Evolutionary conservation across 2,329 filamentous ascomycete genomes (phyloP).

Genomic region (Fusarium abutilonis): DNA sequence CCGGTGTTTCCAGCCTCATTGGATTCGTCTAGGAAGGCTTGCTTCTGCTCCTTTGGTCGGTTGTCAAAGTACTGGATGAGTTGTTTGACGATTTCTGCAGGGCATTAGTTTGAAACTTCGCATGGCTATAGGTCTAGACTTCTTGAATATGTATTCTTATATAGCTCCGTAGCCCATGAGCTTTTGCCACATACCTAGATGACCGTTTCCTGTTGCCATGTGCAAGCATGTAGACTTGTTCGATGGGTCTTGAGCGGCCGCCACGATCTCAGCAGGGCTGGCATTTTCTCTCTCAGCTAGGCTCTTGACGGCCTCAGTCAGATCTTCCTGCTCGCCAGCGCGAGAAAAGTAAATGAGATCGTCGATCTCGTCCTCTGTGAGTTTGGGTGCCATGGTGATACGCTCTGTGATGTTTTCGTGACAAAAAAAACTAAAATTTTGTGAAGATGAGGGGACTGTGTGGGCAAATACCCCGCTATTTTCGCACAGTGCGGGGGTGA

Average conservation of each 20-base stretch:
- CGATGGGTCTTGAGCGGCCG: constrained; percentile 75
- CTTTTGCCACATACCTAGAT: constrained; percentile 68
- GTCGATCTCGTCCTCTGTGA: constrained; percentile 84
- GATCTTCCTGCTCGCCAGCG: constrained; percentile 76
- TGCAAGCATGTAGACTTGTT: constrained; percentile 82
- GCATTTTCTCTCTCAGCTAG: constrained; percentile 70
- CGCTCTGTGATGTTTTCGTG: constrained; percentile 24
- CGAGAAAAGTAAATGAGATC: constrained; percentile 91
- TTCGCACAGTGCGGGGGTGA: constrained; percentile 48
- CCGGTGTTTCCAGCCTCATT: constrained; percentile 91
- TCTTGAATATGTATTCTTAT: too few relatives aligned
- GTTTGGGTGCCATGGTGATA: constrained; percentile 58
- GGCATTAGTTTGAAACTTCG: constrained; percentile 4
- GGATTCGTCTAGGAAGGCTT: constrained; percentile 69
- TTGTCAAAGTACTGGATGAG: constrained; percentile 56
- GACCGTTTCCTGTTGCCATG: constrained; percentile 92
- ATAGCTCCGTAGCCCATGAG: fast-evolving
- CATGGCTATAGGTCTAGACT: fast-evolving
- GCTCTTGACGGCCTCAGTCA: constrained; percentile 67
- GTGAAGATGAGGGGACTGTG: constrained; percentile 54
- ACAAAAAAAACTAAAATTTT: constrained; percentile 47
- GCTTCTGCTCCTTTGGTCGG: constrained; percentile 54
- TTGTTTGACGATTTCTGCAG: constrained; percentile 56
- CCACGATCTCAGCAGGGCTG: constrained; percentile 70
- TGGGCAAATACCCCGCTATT: constrained; percentile 47